phyloP scores from a whole-genome alignment of 1,284 basidiomycete genomes.

The Moniliophthora roreri region DNA sequence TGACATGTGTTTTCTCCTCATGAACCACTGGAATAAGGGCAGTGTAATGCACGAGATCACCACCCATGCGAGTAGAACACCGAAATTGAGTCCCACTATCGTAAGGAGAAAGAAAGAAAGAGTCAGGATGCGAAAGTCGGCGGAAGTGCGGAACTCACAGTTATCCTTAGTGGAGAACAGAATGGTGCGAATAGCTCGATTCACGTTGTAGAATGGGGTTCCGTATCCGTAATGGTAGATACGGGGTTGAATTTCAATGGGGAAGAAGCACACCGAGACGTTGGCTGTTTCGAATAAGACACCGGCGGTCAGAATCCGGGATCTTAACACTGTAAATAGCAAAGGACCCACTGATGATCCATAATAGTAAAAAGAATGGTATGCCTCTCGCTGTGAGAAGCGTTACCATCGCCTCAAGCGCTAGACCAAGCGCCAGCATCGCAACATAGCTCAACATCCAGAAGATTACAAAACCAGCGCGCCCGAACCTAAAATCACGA shows the following conservation, averaged over 20 bases:
- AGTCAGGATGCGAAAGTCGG: not conserved
- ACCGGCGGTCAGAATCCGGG: constrained; percentile 7
- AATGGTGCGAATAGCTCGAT: constrained; percentile 57
- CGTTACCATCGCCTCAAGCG: constrained; percentile 62
- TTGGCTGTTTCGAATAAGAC: constrained; percentile 34
- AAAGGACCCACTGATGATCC: constrained; percentile 58
- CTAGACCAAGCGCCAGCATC: constrained; percentile 59
- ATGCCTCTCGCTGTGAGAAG: constrained; percentile 53
- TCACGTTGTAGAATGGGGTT: constrained; percentile 73
- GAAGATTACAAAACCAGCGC: constrained; percentile 69
- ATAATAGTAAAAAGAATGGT: constrained; percentile 61
- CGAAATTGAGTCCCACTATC: constrained; percentile 60
- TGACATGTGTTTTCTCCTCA: constrained; percentile 27
- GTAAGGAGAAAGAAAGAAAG: constrained; percentile 3
- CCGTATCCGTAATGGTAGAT: constrained; percentile 70
- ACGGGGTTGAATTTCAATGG: constrained; percentile 65
- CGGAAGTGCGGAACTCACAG: constrained; percentile 32
- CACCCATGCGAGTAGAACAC: constrained; percentile 56
- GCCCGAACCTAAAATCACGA: constrained; percentile 39
- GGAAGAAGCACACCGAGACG: constrained; percentile 63
- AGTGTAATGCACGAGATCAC: constrained; percentile 51
- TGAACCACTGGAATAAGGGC: constrained; percentile 43
- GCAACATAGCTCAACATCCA: constrained; percentile 72
- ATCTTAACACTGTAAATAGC: constrained; percentile 15
- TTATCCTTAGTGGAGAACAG: constrained; percentile 69